Evolutionary conservation across 768 basidiomycete genomes (phyloP).

Genomic region (Podaxis sp.): DNA sequence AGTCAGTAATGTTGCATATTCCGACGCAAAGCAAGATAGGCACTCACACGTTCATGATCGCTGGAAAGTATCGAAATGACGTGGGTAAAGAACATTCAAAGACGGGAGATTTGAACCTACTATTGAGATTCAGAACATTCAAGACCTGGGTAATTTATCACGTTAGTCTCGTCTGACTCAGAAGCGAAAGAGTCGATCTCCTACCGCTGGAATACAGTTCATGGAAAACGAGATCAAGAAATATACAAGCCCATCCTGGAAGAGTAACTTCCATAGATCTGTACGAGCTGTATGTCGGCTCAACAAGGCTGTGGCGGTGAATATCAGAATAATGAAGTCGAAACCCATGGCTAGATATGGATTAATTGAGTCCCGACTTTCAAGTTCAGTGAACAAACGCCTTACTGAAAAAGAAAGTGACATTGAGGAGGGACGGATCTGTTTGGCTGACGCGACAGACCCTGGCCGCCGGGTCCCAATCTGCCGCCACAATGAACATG

Average conservation of each 20-base stretch:
- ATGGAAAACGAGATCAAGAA: slow-evolving; percentile 65
- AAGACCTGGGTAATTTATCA: slow-evolving; percentile 36
- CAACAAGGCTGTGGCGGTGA: slow-evolving; percentile 54
- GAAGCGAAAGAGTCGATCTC: slow-evolving; percentile 21
- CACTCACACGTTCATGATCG: slow-evolving; percentile 63
- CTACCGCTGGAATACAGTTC: slow-evolving; percentile 67
- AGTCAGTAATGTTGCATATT: slow-evolving; percentile 9
- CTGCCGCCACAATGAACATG: slow-evolving; percentile 64
- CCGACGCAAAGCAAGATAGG: slow-evolving; percentile 4
- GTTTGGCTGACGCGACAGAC: slow-evolving; percentile 54
- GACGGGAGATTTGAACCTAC: slow-evolving; percentile 35
- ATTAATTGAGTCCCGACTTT: not conserved
- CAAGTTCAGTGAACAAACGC: slow-evolving; percentile 11
- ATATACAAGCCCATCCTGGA: slow-evolving; percentile 72
- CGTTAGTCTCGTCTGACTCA: not conserved
- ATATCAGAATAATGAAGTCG: slow-evolving; percentile 58
- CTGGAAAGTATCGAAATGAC: slow-evolving; percentile 28
- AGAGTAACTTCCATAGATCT: slow-evolving; percentile 67
- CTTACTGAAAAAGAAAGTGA: slow-evolving; percentile 72
- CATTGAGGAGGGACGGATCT: slow-evolving; percentile 56
- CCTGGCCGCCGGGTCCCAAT: slow-evolving; percentile 41
- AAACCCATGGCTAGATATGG: slow-evolving; percentile 62
- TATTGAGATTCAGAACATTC: slow-evolving; percentile 57
- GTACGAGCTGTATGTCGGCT: slow-evolving; percentile 52
- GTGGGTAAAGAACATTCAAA: slow-evolving; percentile 7